These are phyloP conservation scores for Arabidopsis thaliana DNA, from an alignment of 345 rosid species.

Conservation along the genomic window TAIR10.1 NC_003075.7:9759001-9759500, in stretches of 20 bases:
- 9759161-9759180: slow-evolving; percentile 35
- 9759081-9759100: slow-evolving; percentile 34
- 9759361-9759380: background rate
- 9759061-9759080: slow-evolving; percentile 37
- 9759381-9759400: background rate
- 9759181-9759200: slow-evolving; percentile 32
- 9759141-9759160: slow-evolving; percentile 27
- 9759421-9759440: slow-evolving; percentile 53
- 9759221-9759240: slow-evolving; percentile 10
- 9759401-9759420: slow-evolving; percentile 33
- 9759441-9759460: slow-evolving; percentile 59
- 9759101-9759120: slow-evolving; percentile 40
- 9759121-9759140: slow-evolving; percentile 47
- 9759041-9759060: slow-evolving; percentile 42
- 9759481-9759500: slow-evolving; percentile 31
- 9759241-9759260: slow-evolving; percentile 47
- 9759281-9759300: slow-evolving; percentile 9
- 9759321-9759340: slow-evolving; percentile 24
- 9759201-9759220: background rate
- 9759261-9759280: slow-evolving; percentile 2
- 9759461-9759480: slow-evolving; percentile 59
- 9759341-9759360: slow-evolving; percentile 21
- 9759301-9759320: background rate
- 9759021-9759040: slow-evolving; percentile 38
- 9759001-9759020: slow-evolving; percentile 23